Base-by-base conservation (phyloP, 2,329 filamentous ascomycete species). In the Phaeomoniella chlamydospora region DNA sequence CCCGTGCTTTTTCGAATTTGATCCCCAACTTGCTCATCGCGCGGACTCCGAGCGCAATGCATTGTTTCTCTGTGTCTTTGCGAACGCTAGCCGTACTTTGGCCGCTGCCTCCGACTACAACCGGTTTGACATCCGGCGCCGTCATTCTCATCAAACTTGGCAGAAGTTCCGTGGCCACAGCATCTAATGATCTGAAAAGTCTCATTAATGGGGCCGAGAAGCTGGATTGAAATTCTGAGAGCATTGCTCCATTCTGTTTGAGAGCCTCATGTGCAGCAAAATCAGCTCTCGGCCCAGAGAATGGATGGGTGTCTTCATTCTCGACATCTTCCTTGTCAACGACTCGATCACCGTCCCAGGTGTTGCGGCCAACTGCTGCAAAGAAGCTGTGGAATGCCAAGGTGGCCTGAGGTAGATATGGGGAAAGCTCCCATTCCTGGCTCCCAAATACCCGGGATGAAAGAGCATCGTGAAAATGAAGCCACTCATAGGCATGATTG, bases 381-480 rank as follows among this genome's bases (percentile, higher is more conserved):
- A 98, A 98, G 10, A 98, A 70, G 50, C 84, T 69, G 53, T 98
- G 92, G 51, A 93, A 94, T 3, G 84, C 90, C 2, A 96, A 70
- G 12, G 90, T 72, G 0, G 88, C 79, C 45, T 90, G 82, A 48
- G 78, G 83, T 34, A 96, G 71, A 54, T 98, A 98, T 0, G 84
- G 78, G 1, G 72, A 74, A 12, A 98, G 64, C 56, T 98, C 90
- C 82, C 90, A 98, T 38, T 93, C 87, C 54, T 94, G 88, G 40
- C 73, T 77, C n/a, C 74, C 64, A 52, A 78, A 92, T 1, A 96
- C 70, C 29, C 78, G 75, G 1, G 78, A 77, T 15, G 84, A 85
- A 43, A 93, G 77, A 1, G 67, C 65, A 49, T 96, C 90, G 56
- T 94, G 83, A 57, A 98, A 96, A 55, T 92, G 69, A 37, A 98